Conservation (phyloP, 1,139 yeast genomes). For the Candida glucosophila region DNA sequence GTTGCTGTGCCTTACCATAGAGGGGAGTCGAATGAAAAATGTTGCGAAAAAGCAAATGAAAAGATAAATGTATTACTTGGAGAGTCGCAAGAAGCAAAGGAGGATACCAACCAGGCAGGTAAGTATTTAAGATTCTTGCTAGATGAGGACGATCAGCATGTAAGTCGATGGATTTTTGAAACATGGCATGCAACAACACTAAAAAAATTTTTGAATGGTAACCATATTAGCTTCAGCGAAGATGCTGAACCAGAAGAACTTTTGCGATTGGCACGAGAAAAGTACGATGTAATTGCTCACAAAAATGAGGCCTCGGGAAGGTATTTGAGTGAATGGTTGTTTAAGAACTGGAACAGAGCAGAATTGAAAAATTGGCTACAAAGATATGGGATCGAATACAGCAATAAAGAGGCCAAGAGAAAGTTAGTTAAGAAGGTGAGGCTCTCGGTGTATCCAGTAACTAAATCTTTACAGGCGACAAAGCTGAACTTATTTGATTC, state of each 20-base stretch:
- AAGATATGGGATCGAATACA: conserved; percentile 34
- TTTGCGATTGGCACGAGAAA: conserved; percentile 24
- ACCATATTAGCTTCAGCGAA: conserved; percentile 21
- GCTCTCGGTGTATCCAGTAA: conserved; percentile 31
- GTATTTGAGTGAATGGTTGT: conserved; percentile 46
- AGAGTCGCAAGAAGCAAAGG: too few species aligned
- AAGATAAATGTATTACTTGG: too few species aligned
- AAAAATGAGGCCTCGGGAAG: conserved; percentile 29
- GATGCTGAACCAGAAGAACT: conserved; percentile 24
- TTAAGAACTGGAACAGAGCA: conserved; percentile 34
- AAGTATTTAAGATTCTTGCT: background rate
- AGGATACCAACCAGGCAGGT: too few species aligned
- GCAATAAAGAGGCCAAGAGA: conserved; percentile 28
- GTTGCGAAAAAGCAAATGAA: conserved; percentile 4
- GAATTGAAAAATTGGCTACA: conserved; percentile 40
- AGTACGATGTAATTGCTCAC: conserved; percentile 28
- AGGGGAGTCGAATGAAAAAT: conserved; percentile 3
- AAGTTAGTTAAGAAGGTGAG: conserved; percentile 35
- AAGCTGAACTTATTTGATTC: conserved; percentile 30
- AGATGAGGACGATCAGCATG: conserved; percentile 7
- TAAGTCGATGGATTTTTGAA: conserved; percentile 33
- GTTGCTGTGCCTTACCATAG: too few species aligned
- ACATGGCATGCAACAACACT: conserved; percentile 37
- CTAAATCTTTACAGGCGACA: conserved; percentile 23
- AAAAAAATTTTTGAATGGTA: conserved; percentile 23